A percentile compares a stretch with the other conserved stretches of the same genome.
phyloP scores from a whole-genome alignment of 768 basidiomycete species.

The Galerina sulciceps region DNA sequence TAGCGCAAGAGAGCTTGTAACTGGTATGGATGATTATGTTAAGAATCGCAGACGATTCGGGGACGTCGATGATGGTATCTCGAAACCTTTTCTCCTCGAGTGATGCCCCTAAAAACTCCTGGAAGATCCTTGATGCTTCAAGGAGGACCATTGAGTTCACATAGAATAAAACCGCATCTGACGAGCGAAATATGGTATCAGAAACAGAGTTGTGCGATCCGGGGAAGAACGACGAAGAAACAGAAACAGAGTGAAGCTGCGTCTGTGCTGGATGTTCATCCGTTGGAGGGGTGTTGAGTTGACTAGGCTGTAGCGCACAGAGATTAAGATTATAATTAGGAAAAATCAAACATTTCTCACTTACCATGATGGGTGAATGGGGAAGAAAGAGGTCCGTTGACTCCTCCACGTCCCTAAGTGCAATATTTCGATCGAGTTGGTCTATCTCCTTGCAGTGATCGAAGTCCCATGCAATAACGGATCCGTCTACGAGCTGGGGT shows the following conservation, averaged over 20 bases:
- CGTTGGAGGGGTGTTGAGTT: conserved; percentile 6
- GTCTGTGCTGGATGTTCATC: not conserved
- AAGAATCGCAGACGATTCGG: conserved; percentile 24
- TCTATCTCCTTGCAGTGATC: too few relatives aligned
- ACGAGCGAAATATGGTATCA: conserved; percentile 29
- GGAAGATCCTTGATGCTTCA: conserved; percentile 17
- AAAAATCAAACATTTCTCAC: not conserved
- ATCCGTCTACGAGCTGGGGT: too few relatives aligned
- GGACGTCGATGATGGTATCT: conserved; percentile 20
- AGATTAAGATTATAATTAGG: not conserved
- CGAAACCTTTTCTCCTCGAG: conserved; percentile 13
- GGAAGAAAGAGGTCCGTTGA: not conserved
- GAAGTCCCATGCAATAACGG: too few relatives aligned
- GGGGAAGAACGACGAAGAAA: conserved; percentile 31
- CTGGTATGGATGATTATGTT: conserved; percentile 27
- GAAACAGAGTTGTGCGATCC: conserved; percentile 23
- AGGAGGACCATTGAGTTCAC: conserved; percentile 22
- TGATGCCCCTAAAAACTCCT: conserved; percentile 15
- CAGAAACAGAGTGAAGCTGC: conserved; percentile 21
- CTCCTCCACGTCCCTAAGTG: too few relatives aligned
- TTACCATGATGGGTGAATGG: conserved; percentile 3
- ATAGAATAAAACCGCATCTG: conserved; percentile 33
- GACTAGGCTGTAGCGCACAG: not conserved
- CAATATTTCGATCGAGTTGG: too few relatives aligned
- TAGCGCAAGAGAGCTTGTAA: conserved; percentile 22